phyloP scores from a whole-genome alignment of 164 flowering plant species.

The Malania oleifera region DNA sequence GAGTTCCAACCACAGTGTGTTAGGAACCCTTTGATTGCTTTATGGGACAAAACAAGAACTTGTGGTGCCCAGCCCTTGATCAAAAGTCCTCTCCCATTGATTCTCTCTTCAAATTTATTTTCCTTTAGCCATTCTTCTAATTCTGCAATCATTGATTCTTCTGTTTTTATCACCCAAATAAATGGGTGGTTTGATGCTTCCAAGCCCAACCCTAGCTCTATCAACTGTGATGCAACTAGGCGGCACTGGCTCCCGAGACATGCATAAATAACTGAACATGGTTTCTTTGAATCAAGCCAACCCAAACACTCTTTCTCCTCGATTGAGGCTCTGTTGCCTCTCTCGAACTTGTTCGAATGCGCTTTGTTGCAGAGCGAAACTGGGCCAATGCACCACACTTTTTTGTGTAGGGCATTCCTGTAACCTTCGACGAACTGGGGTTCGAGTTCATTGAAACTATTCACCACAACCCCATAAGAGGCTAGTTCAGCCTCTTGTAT shows the following conservation, averaged over 20 bases:
- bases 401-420: not conserved
- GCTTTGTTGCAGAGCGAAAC: not conserved
- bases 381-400: not conserved
- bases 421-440: not conserved
- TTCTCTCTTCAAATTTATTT: constrained; percentile 41
- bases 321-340: constrained; percentile 35
- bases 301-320: constrained; percentile 21
- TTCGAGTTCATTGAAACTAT: not conserved
- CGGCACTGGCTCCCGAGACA: constrained; percentile 44
- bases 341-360: constrained; percentile 25
- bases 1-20: constrained; percentile 82
- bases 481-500: not conserved
- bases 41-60: constrained; percentile 47
- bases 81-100: constrained; percentile 41
- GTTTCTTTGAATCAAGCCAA: constrained; percentile 35
- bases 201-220: constrained; percentile 41
- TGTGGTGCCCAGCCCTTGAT: constrained; percentile 76
- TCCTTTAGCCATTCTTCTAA: constrained; percentile 37
- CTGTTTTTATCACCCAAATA: constrained; percentile 41
- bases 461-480: not conserved
- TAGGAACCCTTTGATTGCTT: constrained; percentile 45
- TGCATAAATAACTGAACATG: constrained; percentile 38
- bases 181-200: constrained; percentile 43
- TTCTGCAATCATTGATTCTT: constrained; percentile 11
- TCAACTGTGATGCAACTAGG: constrained; percentile 23